Evolutionary conservation across 257 asterid species (phyloP), one percentile per base, ranked within the genome.

Genomic region (Solanum virginianum): DNA sequence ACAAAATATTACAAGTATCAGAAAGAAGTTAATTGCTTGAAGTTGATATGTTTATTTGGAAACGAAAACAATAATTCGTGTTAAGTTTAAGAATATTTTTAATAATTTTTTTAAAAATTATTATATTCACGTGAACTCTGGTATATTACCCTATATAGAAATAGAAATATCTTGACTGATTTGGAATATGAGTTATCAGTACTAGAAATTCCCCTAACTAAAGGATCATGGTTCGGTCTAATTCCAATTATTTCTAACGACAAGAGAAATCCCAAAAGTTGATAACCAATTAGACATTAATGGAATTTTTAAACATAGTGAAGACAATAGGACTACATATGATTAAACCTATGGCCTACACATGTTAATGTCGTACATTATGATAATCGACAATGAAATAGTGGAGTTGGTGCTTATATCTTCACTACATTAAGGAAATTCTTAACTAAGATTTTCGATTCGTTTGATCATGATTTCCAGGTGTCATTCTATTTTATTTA

Each of bases 401-500:
- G 86, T 86, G 89, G 89, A 83, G 89, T 86, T 63, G 89, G 86
- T 86, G 82, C 16, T 16, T 43, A 16, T 83, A 83, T 63, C 57
- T 49, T 82, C 74, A 29, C 57, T 24, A 82, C 39, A 36, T 82
- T 13, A 59, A 51, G 16, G 82, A 24, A 16, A 47, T 51, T 77
- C 45, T 49, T 29, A 54, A 80, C 22, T 39, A 80, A 66, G 53
- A 86, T 39, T 57, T 82, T 82, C 77, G 26, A 59, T 41, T 82
- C 55, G 45, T 82, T 26, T 77, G 45, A 77, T 51, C 47, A 82
- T 82, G 43, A 82, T 77, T 24, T 71, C 84, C 56, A 86, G 68
- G 51, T 70, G 88, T 60, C 88, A 71, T 82, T 83, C 77, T 82
- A 59, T 45, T 41, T 66, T 56, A 56, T 80, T n/a, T 81, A 63